Conservation (phyloP, 345 rosid genomes). For the Aethionema arabicum region DNA sequence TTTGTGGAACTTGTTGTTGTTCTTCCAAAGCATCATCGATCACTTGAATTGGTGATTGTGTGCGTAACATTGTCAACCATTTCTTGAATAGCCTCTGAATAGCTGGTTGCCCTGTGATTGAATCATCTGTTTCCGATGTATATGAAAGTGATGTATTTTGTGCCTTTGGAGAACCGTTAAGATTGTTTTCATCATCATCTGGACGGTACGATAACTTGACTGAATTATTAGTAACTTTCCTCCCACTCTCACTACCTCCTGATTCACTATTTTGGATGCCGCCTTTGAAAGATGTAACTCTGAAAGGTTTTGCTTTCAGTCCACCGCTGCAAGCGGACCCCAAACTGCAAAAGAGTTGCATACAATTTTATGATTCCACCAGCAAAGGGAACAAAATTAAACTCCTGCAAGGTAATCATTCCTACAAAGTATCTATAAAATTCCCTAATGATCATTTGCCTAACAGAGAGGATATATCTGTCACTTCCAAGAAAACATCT, state of each 20-base stretch:
- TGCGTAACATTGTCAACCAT: slow-evolving; percentile 65
- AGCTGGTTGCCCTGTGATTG: slow-evolving; percentile 61
- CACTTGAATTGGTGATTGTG: slow-evolving; percentile 54
- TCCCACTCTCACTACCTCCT: slow-evolving; percentile 50
- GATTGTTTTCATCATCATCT: slow-evolving; percentile 56
- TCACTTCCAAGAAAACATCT: slow-evolving; percentile 13
- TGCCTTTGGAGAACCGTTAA: slow-evolving; percentile 55
- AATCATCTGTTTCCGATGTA: slow-evolving; percentile 58
- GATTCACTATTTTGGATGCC: slow-evolving; percentile 57
- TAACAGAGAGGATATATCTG: slow-evolving; percentile 12
- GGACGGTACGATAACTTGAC: slow-evolving; percentile 67
- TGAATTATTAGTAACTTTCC: slow-evolving; percentile 54
- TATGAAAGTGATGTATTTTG: slow-evolving; percentile 59
- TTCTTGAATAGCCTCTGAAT: slow-evolving; percentile 74
- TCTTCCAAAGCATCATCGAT: slow-evolving; percentile 53
- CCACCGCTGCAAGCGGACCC: slow-evolving; percentile 49
- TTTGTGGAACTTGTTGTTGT: slow-evolving; percentile 45
- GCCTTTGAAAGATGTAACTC: slow-evolving; percentile 79
- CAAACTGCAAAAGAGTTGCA: slow-evolving; percentile 55
- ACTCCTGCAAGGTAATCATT: slow-evolving; percentile 12
- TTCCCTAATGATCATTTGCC: slow-evolving; percentile 5
- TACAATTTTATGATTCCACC: slow-evolving; percentile 27
- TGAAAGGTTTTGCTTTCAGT: slow-evolving; percentile 51
- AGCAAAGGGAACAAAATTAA: no score
- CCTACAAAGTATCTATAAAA: neutral